Base-by-base conservation (phyloP, 495 filamentous ascomycete genomes). In the Patellaria atrata region DNA sequence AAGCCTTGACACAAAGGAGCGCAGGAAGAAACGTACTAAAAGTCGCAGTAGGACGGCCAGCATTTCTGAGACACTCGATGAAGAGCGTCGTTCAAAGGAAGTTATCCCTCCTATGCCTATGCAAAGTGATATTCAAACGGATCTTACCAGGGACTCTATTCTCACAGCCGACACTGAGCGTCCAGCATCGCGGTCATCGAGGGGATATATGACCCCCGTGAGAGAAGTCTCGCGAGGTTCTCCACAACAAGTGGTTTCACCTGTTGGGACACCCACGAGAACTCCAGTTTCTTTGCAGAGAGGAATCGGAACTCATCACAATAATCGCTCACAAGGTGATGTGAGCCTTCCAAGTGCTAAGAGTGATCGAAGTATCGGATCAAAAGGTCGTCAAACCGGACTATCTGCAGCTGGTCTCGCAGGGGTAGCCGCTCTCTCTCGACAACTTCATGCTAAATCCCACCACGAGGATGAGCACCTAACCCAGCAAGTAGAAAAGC, bases 131-230 rank as follows among this genome's bases (percentile, higher is more conserved):
- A 69, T 91, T 18, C 69, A 77, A 30, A 91, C 85, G 0, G 84
- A 93, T 17, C 53, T 94, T 30, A 96, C 89, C 2, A 68, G 89
- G 51, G 75, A 79, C 22, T 96, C 91, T 0, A 80, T 97, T 37
- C 62, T 92, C 8, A 86, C 89, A 4, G 77, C 82, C 23, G 72
- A 78, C 16, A 85, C 81, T 0, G 80, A 77, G 17, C 57, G 77
- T 42, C 71, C 81, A 33, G 68, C 67, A 37, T 78, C 76, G 28
- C 66, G 30, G 37, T 61, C 42, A 28, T 61, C 42, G 37, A 55
- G 34, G 51, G 57, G 67, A 38, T 43, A 45, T 13, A 59, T 66
- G 38, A 64, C 68, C 8, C 63, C 69, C 2, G 54, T 70, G 24
- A 67, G 60, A 14, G 73, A 81, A 28, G 53, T 77, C 3, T 50